Base-by-base conservation (phyloP, 192 early-diverging fungal genomes). In the Coemansia sp. region DNA sequence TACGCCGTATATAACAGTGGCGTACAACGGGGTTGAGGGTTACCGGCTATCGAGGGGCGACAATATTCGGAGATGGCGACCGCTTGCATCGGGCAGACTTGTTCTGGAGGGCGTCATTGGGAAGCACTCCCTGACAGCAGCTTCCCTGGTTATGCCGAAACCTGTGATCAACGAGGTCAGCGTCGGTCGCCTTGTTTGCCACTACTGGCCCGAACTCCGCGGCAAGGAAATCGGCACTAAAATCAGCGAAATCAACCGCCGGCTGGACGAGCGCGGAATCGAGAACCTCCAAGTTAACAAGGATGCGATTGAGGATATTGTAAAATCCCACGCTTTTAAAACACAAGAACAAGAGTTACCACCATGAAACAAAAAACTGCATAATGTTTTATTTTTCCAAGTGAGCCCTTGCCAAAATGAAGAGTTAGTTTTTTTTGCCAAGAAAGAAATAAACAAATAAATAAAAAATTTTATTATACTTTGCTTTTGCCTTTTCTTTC, bases 101-200 rank as follows among this genome's bases (percentile, higher is more conserved):
- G 67, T 68, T 13, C 67, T 83, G 6, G 36, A 71, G 2, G 81
- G 81, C 40, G 41, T 51, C 6, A 61, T 83, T 43, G 70, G 60
- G 19, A 73, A 73, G 59, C 68, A 77, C 46, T 57, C 43, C 0
- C 68, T 77, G 37, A 82, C 80, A 0, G 67, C 67, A 0, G 73
- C 74, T 8, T 37, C 57, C 6, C 67, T 82, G 18, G 67, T 83
- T 19, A 22, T 12, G 62, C 70, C 63, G 2, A 41, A 59, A 41
- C 47, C 65, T 4, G 64, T 63, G 19, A 64, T 42, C 10, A 67
- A 78, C 1, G 67, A 70, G 7, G 73, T 83, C 45, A 78, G 73
- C 61, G 69, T 83, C 18, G 81, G 81, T 5, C 59, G 67, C 0
- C 65, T 78, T 32, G 81, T 83, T 26, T 76, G 66, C 42, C 67